Percentiles rank a stretch among this genome's conserved stretches.
Evolutionary conservation across 108 stramenopile species (phyloP).

Genomic region (Pelagomonas calceolata): DNA sequence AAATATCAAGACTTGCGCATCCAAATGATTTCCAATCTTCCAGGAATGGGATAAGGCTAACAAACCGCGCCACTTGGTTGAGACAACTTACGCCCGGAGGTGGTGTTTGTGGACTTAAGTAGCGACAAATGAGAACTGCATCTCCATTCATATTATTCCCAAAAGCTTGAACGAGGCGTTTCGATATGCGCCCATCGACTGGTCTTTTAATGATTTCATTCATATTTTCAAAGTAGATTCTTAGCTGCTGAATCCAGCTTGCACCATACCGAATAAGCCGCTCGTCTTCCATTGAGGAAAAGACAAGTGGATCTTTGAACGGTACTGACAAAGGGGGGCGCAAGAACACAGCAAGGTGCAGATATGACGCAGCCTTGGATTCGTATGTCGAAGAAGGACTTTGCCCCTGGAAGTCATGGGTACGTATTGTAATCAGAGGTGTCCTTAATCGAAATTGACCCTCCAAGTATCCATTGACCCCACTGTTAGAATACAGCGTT

Average conservation of each 20-base stretch:
- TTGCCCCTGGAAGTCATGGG: no score
- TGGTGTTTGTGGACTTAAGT: slow-evolving; percentile 38
- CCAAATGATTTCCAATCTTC: slow-evolving; percentile 54
- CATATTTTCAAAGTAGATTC: slow-evolving; percentile 20
- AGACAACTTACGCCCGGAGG: slow-evolving; percentile 34
- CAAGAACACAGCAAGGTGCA: slow-evolving; percentile 20
- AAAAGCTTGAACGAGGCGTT: slow-evolving; percentile 18
- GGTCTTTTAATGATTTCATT: slow-evolving; percentile 8
- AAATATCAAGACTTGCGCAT: slow-evolving; percentile 34
- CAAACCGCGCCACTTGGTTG: slow-evolving; percentile 42
- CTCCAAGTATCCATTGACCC: slow-evolving; percentile 9
- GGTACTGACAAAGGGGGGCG: slow-evolving; percentile 18
- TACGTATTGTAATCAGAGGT: neutral
- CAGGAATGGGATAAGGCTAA: slow-evolving; percentile 53
- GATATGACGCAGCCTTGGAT: slow-evolving; percentile 15
- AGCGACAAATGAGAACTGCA: slow-evolving; percentile 30
- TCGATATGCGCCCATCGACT: neutral
- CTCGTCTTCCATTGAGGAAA: neutral
- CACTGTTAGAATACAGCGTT: slow-evolving; percentile 43
- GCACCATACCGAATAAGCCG: slow-evolving; percentile 1
- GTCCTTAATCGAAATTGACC: neutral
- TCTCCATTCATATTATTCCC: slow-evolving; percentile 23
- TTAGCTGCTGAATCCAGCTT: slow-evolving; percentile 17
- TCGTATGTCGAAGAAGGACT: neutral
- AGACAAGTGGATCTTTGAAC: neutral